These are phyloP conservation scores for Heracleum sosnowskyi DNA, from an alignment of 129 eudicot species.

Conservation along the genomic window DNA sequence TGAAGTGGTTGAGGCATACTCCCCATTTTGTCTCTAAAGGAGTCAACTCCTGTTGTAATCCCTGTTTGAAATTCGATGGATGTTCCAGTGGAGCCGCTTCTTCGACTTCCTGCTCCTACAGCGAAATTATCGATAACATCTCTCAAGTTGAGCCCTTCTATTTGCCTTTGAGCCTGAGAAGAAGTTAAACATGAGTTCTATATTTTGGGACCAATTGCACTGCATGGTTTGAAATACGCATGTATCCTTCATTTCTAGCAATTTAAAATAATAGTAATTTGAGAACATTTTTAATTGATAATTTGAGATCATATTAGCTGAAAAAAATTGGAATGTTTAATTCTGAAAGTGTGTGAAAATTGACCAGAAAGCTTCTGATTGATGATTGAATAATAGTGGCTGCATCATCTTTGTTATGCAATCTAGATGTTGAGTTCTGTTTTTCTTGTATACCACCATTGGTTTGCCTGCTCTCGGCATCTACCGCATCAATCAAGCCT, in stretches of 20 bases:
- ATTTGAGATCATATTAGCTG: not conserved
- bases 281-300: not conserved
- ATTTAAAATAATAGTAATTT: not conserved
- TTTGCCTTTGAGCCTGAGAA: conserved; percentile 42
- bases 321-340: not conserved
- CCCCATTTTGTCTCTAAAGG: conserved; percentile 26
- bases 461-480: conserved; percentile 5
- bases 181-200: not conserved
- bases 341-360: conserved; percentile 8
- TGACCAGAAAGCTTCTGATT: conserved; percentile 68
- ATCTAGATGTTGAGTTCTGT: conserved; percentile 18
- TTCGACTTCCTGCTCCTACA: conserved; percentile 20
- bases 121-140: conserved; percentile 10
- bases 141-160: conserved; percentile 7
- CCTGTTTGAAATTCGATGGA: conserved; percentile 77
- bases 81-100: conserved; percentile 56
- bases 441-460: conserved; percentile 16
- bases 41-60: conserved; percentile 36
- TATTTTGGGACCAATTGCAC: not conserved
- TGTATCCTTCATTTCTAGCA: not conserved
- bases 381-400: conserved; percentile 68
- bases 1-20: conserved; percentile 25
- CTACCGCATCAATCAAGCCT: conserved; percentile 10
- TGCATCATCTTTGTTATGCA: conserved; percentile 43
- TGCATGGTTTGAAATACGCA: not conserved